Conservation (phyloP, 2,329 filamentous ascomycete genomes). For the Hypoxylon sp. region DNA sequence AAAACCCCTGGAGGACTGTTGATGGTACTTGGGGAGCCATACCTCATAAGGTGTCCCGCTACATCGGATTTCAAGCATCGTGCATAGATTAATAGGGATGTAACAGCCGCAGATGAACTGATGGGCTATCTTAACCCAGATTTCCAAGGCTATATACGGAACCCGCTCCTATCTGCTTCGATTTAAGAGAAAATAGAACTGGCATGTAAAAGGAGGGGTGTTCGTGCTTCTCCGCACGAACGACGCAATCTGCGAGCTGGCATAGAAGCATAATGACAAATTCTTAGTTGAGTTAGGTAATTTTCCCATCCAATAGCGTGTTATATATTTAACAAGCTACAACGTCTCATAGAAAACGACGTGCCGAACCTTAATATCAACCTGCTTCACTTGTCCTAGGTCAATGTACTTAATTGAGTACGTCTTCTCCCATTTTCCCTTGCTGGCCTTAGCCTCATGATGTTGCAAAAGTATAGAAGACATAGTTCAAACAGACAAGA, state of each 20-base stretch:
- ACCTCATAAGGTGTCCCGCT: slow-evolving; percentile 42
- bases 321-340: neutral
- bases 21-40: slow-evolving; percentile 24
- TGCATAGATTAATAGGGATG: neutral
- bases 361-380: neutral
- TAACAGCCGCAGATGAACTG: neutral
- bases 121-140: neutral
- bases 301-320: neutral
- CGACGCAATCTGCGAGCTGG: neutral
- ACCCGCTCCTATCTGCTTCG: neutral
- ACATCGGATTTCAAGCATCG: slow-evolving; percentile 44
- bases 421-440: neutral
- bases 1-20: neutral
- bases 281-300: neutral
- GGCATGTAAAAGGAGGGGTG: neutral
- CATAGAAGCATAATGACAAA: neutral
- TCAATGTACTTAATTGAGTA: neutral
- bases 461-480: too few relatives aligned
- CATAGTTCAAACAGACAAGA: too few relatives aligned
- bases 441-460: too few relatives aligned
- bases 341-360: neutral
- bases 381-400: neutral
- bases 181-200: neutral
- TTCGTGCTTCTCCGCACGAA: slow-evolving; percentile 10
- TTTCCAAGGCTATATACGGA: neutral